Evolutionary conservation across 2,329 filamentous ascomycete genomes (phyloP).

Genomic region (Colletotrichum spinosum): DNA sequence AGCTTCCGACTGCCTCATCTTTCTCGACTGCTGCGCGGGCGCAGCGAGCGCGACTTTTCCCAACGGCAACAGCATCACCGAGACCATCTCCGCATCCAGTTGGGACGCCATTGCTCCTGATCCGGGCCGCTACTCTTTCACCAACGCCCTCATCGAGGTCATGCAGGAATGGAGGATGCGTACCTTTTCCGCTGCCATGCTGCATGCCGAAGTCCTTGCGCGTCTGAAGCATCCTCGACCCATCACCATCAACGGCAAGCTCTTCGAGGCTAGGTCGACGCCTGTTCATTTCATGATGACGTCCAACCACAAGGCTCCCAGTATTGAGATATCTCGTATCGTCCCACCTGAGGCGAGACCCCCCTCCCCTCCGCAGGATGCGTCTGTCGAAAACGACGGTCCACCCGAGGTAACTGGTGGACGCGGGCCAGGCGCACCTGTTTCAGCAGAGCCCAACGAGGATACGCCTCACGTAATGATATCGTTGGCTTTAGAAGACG

Average conservation of each 20-base stretch:
- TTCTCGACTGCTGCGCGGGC: conserved; percentile 70
- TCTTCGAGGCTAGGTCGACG: conserved; percentile 68
- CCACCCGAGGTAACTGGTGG: conserved; percentile 15
- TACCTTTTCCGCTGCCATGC: conserved; percentile 69
- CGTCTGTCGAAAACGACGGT: conserved; percentile 14
- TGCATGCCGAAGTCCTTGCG: conserved; percentile 70
- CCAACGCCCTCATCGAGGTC: conserved; percentile 69
- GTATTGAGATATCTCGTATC: conserved; percentile 64
- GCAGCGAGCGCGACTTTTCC: conserved; percentile 70
- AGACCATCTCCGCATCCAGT: conserved; percentile 71
- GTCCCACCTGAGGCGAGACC: conserved; percentile 48
- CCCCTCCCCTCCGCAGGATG: conserved; percentile 50
- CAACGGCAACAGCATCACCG: conserved; percentile 68
- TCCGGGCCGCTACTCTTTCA: conserved; percentile 70
- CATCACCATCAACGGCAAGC: conserved; percentile 67
- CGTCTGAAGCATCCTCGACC: conserved; percentile 70
- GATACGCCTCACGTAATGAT: conserved; percentile 71
- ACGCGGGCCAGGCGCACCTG: conserved; percentile 25
- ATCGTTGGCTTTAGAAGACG: conserved; percentile 68
- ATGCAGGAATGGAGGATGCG: conserved; percentile 67
- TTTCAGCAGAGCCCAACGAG: conserved; percentile 60
- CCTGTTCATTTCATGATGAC: conserved; percentile 75
- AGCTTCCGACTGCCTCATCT: conserved; percentile 67
- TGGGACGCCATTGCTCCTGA: conserved; percentile 72
- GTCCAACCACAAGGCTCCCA: conserved; percentile 67